Percentiles rank a stretch among this genome's conserved stretches.
Evolutionary conservation across 768 basidiomycete species (phyloP).

Genomic region (Amanita thiersii): DNA sequence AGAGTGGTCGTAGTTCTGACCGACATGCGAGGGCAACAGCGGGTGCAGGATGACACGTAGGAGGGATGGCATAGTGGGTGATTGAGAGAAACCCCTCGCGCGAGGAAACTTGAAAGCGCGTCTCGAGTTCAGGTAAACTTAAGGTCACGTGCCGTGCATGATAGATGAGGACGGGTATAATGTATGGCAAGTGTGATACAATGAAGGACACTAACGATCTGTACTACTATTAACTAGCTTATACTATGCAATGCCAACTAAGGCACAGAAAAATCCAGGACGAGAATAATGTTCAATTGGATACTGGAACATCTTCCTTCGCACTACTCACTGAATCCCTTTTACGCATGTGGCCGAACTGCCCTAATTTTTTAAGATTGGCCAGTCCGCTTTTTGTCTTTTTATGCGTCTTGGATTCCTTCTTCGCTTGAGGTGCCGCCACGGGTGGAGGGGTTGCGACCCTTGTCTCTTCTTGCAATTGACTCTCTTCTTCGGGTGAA

Average conservation of each 20-base stretch:
- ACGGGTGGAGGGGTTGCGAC: no score
- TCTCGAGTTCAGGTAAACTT: not conserved
- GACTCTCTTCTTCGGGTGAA: not conserved
- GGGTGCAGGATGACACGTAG: constrained; percentile 34
- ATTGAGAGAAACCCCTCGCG: not conserved
- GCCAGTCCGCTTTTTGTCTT: constrained; percentile 53
- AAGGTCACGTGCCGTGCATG: constrained; percentile 8
- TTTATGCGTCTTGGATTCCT: constrained; percentile 36
- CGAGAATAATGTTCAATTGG: not conserved
- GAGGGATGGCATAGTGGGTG: constrained; percentile 30
- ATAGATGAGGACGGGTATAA: no score
- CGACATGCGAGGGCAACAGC: constrained; percentile 33
- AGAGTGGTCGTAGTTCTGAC: constrained; percentile 38
- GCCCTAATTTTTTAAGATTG: constrained; percentile 47
- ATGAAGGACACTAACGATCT: not conserved
- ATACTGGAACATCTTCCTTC: constrained; percentile 24
- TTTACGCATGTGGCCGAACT: constrained; percentile 37
- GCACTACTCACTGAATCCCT: constrained; percentile 41
- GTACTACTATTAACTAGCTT: not conserved
- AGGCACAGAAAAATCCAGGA: not conserved
- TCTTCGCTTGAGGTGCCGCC: not conserved
- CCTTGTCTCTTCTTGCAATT: not conserved
- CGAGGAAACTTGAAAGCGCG: not conserved
- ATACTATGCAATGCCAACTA: not conserved
- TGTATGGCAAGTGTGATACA: not conserved